Evolutionary conservation across 2,329 filamentous ascomycete genomes (phyloP), one percentile per base, ranked within the genome.

Genomic region (Penicillium sp.): DNA sequence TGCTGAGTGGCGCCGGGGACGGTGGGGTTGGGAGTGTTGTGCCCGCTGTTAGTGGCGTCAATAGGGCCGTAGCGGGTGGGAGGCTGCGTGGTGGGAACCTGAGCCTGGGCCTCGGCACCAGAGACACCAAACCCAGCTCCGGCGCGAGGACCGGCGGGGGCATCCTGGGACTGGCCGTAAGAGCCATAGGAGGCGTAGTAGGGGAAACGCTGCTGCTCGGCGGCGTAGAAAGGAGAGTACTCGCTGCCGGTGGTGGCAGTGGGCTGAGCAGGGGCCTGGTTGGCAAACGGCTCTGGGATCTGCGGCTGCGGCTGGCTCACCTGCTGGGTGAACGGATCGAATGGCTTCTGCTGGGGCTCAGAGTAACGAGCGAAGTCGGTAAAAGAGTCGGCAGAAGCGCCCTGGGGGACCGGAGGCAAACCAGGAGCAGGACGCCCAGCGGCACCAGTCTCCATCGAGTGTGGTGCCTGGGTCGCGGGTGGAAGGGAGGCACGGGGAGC

Each of bases 11-110:
- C 82, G 52, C 76, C 79, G 58, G 82, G 82, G 59, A 85, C 75
- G 41, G 88, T 82, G 29, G 93, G 92, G 78, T 96, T 94, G 36
- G 93, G 93, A 2, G 93, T 97, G 68, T 89, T 93, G 74, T 94
- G 89, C 44, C 92, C 93, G 73, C 91, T 96, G 79, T 89, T 91
- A 69, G 92, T 90, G 55, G 96, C 91, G 61, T 86, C 81, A 59
- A 82, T 73, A 78, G 87, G 79, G 48, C 77, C 83, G 69, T 88
- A 88, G 66, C 88, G 89, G 73, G 86, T 90, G 73, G 93, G 90
- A 39, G 89, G 86, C 73, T 91, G 92, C 83, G 87, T 78, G 70
- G 84, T 80, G 81, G 89, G 62, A 80, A 77, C 68, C 57, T 81
- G 79, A 67, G 81, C 82, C 78, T 76, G 83, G 75, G 78, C 85